Evolutionary conservation across 768 basidiomycete species (phyloP).

Genomic region (Serendipita sp.): DNA sequence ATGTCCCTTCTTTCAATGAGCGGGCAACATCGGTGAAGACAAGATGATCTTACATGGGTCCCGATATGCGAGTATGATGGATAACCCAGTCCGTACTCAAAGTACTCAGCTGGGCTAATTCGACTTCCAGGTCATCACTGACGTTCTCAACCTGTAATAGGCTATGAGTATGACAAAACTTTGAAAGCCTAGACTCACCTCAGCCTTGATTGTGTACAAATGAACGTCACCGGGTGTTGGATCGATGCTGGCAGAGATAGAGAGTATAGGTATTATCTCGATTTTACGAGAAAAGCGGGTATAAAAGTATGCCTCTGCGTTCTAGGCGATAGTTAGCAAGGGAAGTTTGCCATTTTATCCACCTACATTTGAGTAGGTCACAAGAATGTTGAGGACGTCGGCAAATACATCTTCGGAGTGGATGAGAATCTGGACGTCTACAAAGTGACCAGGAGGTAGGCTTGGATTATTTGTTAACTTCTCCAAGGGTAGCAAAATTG

Average conservation of each 20-base stretch:
- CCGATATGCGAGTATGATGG: constrained; percentile 27
- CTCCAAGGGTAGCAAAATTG: constrained; percentile 1
- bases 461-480: neutral
- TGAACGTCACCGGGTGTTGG: constrained; percentile 23
- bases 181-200: constrained; percentile 9
- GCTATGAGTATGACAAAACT: neutral
- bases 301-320: constrained; percentile 37
- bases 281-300: constrained; percentile 38
- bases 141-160: constrained; percentile 42
- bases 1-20: neutral
- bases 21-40: neutral
- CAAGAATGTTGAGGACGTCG: constrained; percentile 41
- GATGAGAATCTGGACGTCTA: constrained; percentile 37
- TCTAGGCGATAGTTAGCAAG: constrained; percentile 24
- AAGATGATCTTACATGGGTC: neutral
- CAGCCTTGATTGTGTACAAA: constrained; percentile 13
- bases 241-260: constrained; percentile 33
- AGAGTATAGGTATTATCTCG: constrained; percentile 45
- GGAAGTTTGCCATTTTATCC: neutral
- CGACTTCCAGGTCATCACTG: constrained; percentile 25
- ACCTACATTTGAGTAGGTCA: constrained; percentile 50
- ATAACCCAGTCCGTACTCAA: constrained; percentile 54
- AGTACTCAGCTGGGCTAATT: constrained; percentile 42
- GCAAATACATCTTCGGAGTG: constrained; percentile 35
- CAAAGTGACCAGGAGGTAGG: constrained; percentile 30